A percentile compares a stretch with the other conserved stretches of the same genome.
These are phyloP conservation scores for Theobroma cacao DNA, from an alignment of 345 rosid genomes.

Conservation along the genomic window DNA sequence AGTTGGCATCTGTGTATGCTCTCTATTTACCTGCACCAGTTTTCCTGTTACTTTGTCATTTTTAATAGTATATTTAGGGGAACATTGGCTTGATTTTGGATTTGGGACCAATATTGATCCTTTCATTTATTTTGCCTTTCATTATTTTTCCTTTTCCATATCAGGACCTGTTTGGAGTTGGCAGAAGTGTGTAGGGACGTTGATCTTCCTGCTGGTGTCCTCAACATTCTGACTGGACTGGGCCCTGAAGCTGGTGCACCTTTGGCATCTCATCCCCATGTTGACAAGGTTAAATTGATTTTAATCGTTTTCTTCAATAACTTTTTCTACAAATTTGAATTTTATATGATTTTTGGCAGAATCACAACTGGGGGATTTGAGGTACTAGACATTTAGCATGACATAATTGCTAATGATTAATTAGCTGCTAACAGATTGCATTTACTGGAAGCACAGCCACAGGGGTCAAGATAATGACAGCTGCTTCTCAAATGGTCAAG, in stretches of 20 bases:
- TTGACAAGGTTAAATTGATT: conserved; percentile 69
- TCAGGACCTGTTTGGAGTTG: conserved; percentile 96
- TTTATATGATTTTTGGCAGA: neutral
- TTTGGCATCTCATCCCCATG: conserved; percentile 81
- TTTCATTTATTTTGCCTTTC: neutral
- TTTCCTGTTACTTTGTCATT: conserved; percentile 5
- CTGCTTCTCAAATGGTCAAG: conserved; percentile 86
- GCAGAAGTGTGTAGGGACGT: conserved; percentile 86
- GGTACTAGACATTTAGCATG: neutral
- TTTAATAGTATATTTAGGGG: neutral
- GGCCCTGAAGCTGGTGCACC: conserved; percentile 98
- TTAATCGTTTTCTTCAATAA: conserved; percentile 3
- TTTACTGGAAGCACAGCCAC: conserved; percentile 93
- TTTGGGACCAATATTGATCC: neutral
- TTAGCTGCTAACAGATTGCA: conserved; percentile 52
- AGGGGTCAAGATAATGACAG: conserved; percentile 74
- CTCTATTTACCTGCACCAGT: conserved; percentile 11
- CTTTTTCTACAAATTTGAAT: neutral
- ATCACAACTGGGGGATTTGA: neutral
- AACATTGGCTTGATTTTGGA: neutral
- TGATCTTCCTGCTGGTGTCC: conserved; percentile 94
- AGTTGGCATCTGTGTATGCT: conserved; percentile 78
- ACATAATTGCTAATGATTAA: conserved; percentile 11
- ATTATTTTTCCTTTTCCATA: neutral
- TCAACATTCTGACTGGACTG: conserved; percentile 86